phyloP scores from a whole-genome alignment of 495 filamentous ascomycete genomes.

The Penicillium flavigenum region DNA sequence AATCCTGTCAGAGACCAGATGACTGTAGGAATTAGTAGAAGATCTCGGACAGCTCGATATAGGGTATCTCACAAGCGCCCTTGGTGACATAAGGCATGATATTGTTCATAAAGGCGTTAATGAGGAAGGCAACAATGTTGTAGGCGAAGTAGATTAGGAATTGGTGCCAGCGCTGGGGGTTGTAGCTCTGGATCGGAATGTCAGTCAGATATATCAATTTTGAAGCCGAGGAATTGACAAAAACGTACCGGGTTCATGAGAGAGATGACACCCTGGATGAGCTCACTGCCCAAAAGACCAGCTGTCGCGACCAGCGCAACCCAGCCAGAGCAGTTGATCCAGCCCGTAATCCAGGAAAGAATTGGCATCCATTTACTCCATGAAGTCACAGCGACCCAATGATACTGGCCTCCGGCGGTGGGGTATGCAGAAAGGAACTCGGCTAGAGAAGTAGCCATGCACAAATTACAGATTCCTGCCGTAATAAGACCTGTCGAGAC shows the following conservation, averaged over 20 bases:
- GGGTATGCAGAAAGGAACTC: slow-evolving; percentile 75
- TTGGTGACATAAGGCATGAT: slow-evolving; percentile 66
- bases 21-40: slow-evolving; percentile 31
- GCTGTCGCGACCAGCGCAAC: slow-evolving; percentile 55
- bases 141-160: slow-evolving; percentile 72
- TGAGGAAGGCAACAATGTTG: slow-evolving; percentile 58
- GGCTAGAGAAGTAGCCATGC: slow-evolving; percentile 66
- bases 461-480: slow-evolving; percentile 70
- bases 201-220: background rate
- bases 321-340: slow-evolving; percentile 75
- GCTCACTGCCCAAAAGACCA: slow-evolving; percentile 53
- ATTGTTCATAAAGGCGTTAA: slow-evolving; percentile 67
- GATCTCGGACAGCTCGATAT: background rate
- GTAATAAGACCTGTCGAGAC: slow-evolving; percentile 55
- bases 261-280: slow-evolving; percentile 59
- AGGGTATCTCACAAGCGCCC: slow-evolving; percentile 39
- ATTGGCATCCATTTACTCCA: slow-evolving; percentile 59
- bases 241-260: slow-evolving; percentile 52
- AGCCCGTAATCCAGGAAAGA: slow-evolving; percentile 70
- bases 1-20: slow-evolving; percentile 69
- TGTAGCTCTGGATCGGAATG: slow-evolving; percentile 41
- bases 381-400: slow-evolving; percentile 65
- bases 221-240: background rate
- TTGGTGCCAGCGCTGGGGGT: slow-evolving; percentile 64
- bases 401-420: slow-evolving; percentile 68